Evolutionary conservation across 1,284 basidiomycete genomes (phyloP), one percentile per base, ranked within the genome.

Genomic region (Agroathelia rolfsii): DNA sequence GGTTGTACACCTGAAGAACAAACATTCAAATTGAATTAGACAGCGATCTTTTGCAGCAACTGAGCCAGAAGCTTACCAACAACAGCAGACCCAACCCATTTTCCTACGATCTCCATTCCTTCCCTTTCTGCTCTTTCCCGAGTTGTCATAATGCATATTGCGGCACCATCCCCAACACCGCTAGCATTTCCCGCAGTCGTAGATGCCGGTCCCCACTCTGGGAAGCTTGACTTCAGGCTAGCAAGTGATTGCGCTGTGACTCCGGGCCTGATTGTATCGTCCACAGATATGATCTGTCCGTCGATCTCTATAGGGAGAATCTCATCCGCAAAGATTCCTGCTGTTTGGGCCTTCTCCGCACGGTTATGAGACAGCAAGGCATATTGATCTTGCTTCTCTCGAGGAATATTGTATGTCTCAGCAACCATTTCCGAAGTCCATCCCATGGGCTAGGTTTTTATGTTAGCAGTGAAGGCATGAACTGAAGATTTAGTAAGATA

Each of bases 151-250:
- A 98, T 70, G 39, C 88, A 86, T 12, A 94, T 61, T 6, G 89
- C 94, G 19, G 92, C 94, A 35, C 94, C 94, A 54, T 98, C 94
- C 7, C 90, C 90, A 19, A 97, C 74, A 37, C 93, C 92, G 42
- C 88, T 93, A 1, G 93, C 88, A 55, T 96, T 96, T 13, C 84
- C 85, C 29, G 89, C 76, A 47, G 89, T 93, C 0, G 85, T 88
- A 3, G 74, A 67, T 4, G 66, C 58, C 20, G 72, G 62, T 10
- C 81, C 83, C 81, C 86, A 90, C 34, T 86, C 63, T 6, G 80
- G 76, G 50, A 88, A 88, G 3, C 69, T 82, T 4, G 85, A 66
- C 44, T 80, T 83, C 32, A 89, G 62, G 34, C 64, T 65, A 6
- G 69, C 56, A 8, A 90, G 67, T 2, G 70, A 70, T 41, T 86